Base-by-base conservation (phyloP, 225 moss, liverwort and hornwort genomes). In the Bryoerythrophyllum caledonicum region DNA sequence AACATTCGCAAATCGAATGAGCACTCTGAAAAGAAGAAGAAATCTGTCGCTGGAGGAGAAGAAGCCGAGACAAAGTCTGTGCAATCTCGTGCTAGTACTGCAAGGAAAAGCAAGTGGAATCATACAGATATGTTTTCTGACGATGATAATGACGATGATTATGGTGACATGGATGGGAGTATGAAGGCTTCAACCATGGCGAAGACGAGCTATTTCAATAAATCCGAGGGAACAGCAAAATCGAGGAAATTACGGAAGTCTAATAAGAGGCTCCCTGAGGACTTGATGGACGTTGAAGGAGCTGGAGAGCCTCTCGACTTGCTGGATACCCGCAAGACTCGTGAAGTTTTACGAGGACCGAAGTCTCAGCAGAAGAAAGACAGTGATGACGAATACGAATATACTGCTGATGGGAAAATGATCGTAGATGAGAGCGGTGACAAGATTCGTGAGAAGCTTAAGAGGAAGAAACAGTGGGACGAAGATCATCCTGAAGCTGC, bases 61-160 rank as follows among this genome's bases (percentile, higher is more conserved):
- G 85, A 85, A 30, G 86, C 76, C 30, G 94, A 94, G 58, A 73
- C 86, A 8, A 91, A 90, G 79, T 91, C 94, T 8, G 66, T 88
- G 41, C 87, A 84, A 76, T 99, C 97, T 63, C 83, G 84, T 55
- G 94, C 97, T 48, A 91, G 91, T 68, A 93, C 97, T 70, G 93
- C 97, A 28, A 94, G 81, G 83, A 89, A 84, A 75, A 99, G 97
- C 80, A 89, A 93, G 75, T 99, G 97, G 97, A 91, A 94, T 70
- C 97, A 99, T 58, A 99, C 94, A 43, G 94, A 99, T 70, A 74
- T 99, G 64, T 99, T 99, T 40, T 94, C 97, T 49, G 91, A 92
- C 80, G 90, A 92, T 56, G 91, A 91, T 26, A 89, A 90, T 51
- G 94, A 85, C 19, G 90, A 85, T 49, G 87, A 83, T 57, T 83